A percentile compares a stretch with the other conserved stretches of the same genome.
Evolutionary conservation across 2,329 filamentous ascomycete species (phyloP).

Genomic region (Acrocalymma vagum): DNA sequence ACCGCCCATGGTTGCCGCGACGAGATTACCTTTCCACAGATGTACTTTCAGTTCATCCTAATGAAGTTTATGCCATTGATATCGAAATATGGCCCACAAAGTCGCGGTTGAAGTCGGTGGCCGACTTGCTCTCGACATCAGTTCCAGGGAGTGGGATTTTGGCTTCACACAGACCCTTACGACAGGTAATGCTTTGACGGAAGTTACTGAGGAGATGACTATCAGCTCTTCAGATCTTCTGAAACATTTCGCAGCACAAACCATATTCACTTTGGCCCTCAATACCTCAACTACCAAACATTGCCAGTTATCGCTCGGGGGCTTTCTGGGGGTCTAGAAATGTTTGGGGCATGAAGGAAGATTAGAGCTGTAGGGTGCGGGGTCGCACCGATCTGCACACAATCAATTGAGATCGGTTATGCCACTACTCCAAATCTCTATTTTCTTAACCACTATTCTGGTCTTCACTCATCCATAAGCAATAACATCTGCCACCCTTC

Average conservation of each 20-base stretch:
- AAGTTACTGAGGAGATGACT: too few species aligned
- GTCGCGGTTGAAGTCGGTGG: constrained; percentile 59
- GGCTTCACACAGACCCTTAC: too few species aligned
- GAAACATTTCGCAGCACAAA: constrained; percentile 55
- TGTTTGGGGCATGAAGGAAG: too few species aligned
- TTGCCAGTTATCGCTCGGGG: constrained; percentile 60
- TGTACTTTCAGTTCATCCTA: constrained; percentile 59
- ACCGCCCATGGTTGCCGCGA: constrained; percentile 36
- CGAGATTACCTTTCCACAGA: constrained; percentile 65
- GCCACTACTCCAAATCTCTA: too few species aligned
- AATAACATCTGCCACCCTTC: too few species aligned
- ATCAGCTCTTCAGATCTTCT: constrained; percentile 31
- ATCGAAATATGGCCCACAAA: constrained; percentile 69
- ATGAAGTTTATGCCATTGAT: constrained; percentile 64
- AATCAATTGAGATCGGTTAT: too few species aligned
- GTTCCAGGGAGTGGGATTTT: constrained; percentile 51
- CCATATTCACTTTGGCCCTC: constrained; percentile 58
- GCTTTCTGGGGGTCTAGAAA: too few species aligned
- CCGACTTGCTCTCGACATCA: constrained; percentile 58
- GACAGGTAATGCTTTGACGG: too few species aligned
- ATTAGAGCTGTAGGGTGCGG: too few species aligned
- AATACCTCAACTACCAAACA: constrained; percentile 56
- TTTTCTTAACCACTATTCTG: too few species aligned
- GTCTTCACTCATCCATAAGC: too few species aligned
- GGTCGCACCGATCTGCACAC: too few species aligned